phyloP scores from a whole-genome alignment of 305 asterid species.

The Plantago rigida region DNA sequence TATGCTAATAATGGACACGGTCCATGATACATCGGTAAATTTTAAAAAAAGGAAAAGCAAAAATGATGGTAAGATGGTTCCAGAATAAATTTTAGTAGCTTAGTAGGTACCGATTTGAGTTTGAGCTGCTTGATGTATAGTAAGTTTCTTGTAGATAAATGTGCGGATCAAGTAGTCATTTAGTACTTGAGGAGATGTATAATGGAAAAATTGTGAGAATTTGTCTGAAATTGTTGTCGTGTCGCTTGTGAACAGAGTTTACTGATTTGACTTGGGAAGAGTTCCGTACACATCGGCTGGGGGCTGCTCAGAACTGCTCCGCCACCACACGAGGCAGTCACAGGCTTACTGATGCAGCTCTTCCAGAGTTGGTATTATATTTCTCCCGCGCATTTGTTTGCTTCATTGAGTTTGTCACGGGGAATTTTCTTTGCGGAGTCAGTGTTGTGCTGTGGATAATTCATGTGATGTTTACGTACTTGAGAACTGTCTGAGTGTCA shows the following conservation, averaged over 20 bases:
- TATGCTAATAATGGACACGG: no score
- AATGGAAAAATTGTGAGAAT: neutral
- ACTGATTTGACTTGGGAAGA: conserved; percentile 93
- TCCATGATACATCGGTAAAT: no score
- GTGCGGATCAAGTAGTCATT: neutral
- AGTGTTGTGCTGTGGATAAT: neutral
- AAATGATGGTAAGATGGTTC: neutral
- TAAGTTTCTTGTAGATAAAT: neutral
- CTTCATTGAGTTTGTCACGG: conserved; percentile 1
- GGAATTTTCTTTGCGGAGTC: neutral
- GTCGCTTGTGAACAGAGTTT: conserved; percentile 46
- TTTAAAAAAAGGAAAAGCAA: neutral
- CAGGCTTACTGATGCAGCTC: conserved; percentile 47
- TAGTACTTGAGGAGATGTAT: neutral
- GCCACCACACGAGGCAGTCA: conserved; percentile 78
- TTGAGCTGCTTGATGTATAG: neutral
- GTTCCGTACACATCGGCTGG: conserved; percentile 58
- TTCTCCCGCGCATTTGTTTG: neutral
- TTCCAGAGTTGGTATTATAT: conserved; percentile 58
- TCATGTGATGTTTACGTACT: no score
- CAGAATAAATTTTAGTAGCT: neutral
- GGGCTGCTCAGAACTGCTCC: conserved; percentile 96
- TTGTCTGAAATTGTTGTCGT: neutral
- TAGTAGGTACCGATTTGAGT: neutral
- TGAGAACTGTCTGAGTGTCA: no score